Conservation (phyloP, 768 basidiomycete species). For the Lentinus brumalis region DNA sequence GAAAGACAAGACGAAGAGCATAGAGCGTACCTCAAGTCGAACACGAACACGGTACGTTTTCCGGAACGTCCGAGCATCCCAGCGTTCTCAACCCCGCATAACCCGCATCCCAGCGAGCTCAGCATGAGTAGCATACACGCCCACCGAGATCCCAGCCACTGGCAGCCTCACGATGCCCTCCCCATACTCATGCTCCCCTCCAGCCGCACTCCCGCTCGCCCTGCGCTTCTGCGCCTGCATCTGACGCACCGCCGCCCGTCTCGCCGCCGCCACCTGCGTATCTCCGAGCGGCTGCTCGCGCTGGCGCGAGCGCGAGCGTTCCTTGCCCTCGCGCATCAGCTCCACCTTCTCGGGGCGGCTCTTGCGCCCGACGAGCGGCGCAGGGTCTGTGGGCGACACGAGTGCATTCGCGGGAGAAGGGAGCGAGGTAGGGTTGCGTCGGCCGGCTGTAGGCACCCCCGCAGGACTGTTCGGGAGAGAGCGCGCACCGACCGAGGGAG, state of each 20-base stretch:
- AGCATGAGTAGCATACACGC: not conserved
- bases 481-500: not conserved
- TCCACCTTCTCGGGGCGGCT: conserved; percentile 12
- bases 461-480: not conserved
- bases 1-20: no score
- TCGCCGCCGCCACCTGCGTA: conserved; percentile 1
- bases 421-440: not conserved
- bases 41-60: no score
- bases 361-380: not conserved
- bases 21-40: no score
- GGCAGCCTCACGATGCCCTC: no score
- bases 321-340: conserved; percentile 8
- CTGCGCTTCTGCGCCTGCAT: not conserved
- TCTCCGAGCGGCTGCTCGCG: conserved; percentile 3
- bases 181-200: not conserved
- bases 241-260: conserved; percentile 6
- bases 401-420: not conserved
- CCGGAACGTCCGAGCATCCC: no score
- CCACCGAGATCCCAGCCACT: not conserved
- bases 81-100: no score
- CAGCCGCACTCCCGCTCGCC: not conserved
- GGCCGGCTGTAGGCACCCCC: not conserved
- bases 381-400: no score
- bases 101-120: no score
- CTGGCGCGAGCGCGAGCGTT: conserved; percentile 10